phyloP scores from a whole-genome alignment of 345 rosid species.

The Lagerstroemia speciosa region DNA sequence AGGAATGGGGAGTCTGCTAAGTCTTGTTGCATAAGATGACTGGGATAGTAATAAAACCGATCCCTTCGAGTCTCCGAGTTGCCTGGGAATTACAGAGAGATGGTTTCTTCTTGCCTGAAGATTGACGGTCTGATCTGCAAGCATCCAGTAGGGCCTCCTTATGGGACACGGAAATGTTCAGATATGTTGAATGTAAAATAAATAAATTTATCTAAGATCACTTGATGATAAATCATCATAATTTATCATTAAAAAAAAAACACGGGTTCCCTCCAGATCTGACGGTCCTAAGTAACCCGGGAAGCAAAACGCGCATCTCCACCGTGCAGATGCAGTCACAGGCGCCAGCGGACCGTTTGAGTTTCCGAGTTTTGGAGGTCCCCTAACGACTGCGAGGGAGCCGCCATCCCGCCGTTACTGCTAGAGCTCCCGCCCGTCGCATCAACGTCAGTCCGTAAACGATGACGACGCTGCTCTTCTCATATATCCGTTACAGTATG shows the following conservation, averaged over 20 bases:
- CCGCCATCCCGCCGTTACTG: slow-evolving; percentile 31
- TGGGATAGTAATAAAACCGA: no score
- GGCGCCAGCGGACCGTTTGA: slow-evolving; percentile 49
- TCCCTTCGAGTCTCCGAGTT: no score
- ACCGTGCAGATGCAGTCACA: slow-evolving; percentile 3
- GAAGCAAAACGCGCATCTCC: background rate
- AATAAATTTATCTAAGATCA: no score
- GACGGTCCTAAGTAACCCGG: slow-evolving; percentile 5
- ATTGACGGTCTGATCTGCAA: no score
- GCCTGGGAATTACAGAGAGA: background rate
- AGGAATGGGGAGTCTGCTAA: no score
- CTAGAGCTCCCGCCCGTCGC: slow-evolving; percentile 6
- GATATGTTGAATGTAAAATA: no score
- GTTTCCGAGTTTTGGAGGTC: slow-evolving; percentile 29
- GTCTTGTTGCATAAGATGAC: no score
- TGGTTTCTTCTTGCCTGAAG: background rate
- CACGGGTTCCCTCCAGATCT: background rate
- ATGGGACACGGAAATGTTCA: no score
- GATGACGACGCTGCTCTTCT: slow-evolving; percentile 44
- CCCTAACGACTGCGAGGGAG: slow-evolving; percentile 6
- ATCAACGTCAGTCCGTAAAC: slow-evolving; percentile 39
- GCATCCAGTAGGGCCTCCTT: no score
- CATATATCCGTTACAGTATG: slow-evolving; percentile 49
- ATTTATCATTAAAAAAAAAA: no score
- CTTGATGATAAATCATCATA: no score